Base-by-base conservation (phyloP, 2,329 filamentous ascomycete genomes). In the Esteya vermicola region DNA sequence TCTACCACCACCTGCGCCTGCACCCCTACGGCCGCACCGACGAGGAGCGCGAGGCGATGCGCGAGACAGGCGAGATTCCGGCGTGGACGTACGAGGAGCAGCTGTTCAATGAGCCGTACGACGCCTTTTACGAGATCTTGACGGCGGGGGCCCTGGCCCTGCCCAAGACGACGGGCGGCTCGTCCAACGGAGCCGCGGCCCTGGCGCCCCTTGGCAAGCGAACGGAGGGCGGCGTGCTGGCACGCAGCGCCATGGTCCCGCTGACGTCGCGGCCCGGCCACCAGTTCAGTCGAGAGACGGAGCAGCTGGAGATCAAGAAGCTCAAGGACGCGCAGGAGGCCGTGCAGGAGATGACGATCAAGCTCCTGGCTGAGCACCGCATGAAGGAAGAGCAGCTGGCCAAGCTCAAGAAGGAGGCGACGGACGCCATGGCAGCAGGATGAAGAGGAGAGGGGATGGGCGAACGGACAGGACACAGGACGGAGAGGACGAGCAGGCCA, bases 51-150 rank as follows among this genome's bases (percentile, higher is more conserved):
- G 70, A 74, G 49, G 64, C 64, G 45, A 72, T 68, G 72, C 59
- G 68, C 44, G 58, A 54, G 39, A 74, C 64, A 59, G 74, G 63
- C 48, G 69, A 80, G 52, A 78, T 96, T 33, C 65, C 79, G 25
- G 75, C 78, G 38, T 89, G 91, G 70, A 79, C 77, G 43, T 85
- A 95, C 55, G 91, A 98, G 58, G 86, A 94, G 54, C 81, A 96
- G 48, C 73, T 96, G 37, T 98, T 98, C 69, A 96, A 94, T 62
- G 91, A 98, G 59, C 91, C 91, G 0, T 91, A 86, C 51, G 85
- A 94, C 58, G 75, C 82, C 34, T 89, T 98, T 54, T 95, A 85
- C 61, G 85, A 93, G 46, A 68, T 85, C 22, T 67, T 98, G 45
- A 96, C 86, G 3, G 69, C 72, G 6, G 84, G 84, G 45, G 75